Evolutionary conservation across 768 basidiomycete species (phyloP), one percentile per base, ranked within the genome.

Genomic region (Gelatoporia subvermispora): DNA sequence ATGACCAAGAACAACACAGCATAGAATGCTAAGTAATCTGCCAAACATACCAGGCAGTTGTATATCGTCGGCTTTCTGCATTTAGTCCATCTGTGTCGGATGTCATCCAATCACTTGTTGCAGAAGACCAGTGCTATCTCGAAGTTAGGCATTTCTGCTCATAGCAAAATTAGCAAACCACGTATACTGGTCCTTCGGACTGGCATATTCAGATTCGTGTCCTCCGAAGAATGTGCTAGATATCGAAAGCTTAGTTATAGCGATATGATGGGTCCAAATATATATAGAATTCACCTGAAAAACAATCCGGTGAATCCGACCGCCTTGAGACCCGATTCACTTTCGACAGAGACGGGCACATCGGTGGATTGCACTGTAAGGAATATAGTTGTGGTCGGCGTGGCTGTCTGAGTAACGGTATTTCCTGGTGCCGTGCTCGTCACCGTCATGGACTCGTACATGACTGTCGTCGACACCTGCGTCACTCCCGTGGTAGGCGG

Each of bases 191-290:
- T 88, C 81, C 53, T 66, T 75, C 3, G 88, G 87, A 16, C 85
- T 82, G 15, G 84, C 85, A 58, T 79, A 90, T 37, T 73, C 57
- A 4, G 68, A 56, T 4, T 79, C 80, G 52, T 89, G 86, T 0
- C 88, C 88, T 10, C 88, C 88, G 56, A 90, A 90, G 66, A 88
- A 88, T 7, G 85, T 84, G 53, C 84, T 85, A 53, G 2, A 43
- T 28, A 28, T 18, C 11, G 17, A 16, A n/a, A 4, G n/a, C 34
- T 18, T 18, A 17, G 16, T 43, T n/a, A 39, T 5, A 39, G 41
- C 35, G 13, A 5, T 13, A 31, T 5, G 28, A 31, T 7, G 7
- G 3, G 21, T 25, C 15, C 36, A 15, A 4, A 10, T 34, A 16
- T 15, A 5, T 21, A 21, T 22, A 22, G 42, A 62, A n/a, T 60